A percentile compares a stretch with the other conserved stretches of the same genome.
Evolutionary conservation across 2,329 filamentous ascomycete species (phyloP).

Genomic region (Fulvia fulva): DNA sequence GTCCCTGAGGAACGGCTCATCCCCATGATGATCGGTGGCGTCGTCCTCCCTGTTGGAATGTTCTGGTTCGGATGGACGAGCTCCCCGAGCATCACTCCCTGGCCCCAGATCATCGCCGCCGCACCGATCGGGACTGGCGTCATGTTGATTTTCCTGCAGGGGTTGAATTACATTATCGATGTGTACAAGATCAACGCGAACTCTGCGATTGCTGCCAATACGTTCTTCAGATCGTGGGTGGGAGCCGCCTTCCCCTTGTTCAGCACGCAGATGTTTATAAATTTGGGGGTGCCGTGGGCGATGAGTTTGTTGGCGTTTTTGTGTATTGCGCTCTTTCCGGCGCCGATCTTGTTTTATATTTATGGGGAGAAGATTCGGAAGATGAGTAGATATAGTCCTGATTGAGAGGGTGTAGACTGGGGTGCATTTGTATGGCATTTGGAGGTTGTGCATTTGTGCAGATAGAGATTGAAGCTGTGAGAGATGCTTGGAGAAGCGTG

Average conservation of each 20-base stretch:
- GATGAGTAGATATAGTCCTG: slow-evolving; percentile 9
- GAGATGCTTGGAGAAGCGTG: too few relatives aligned
- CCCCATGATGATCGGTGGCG: slow-evolving; percentile 43
- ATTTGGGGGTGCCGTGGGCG: slow-evolving; percentile 32
- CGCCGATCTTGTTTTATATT: slow-evolving; percentile 28
- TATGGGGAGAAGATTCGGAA: slow-evolving; percentile 27
- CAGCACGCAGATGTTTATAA: slow-evolving; percentile 32
- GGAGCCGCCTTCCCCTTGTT: slow-evolving; percentile 36
- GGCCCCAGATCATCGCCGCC: slow-evolving; percentile 39
- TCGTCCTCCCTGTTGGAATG: slow-evolving; percentile 39
- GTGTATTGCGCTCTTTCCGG: slow-evolving; percentile 25
- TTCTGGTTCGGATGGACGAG: slow-evolving; percentile 45
- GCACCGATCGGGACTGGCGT: slow-evolving; percentile 39
- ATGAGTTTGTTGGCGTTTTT: slow-evolving; percentile 32
- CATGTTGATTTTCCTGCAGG: slow-evolving; percentile 37
- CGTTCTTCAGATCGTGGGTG: slow-evolving; percentile 28
- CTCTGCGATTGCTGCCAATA: slow-evolving; percentile 36
- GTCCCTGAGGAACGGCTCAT: slow-evolving; percentile 43
- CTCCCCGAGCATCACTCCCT: slow-evolving; percentile 36
- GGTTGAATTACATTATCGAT: slow-evolving; percentile 45
- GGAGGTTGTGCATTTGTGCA: too few relatives aligned
- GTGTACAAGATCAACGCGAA: slow-evolving; percentile 40
- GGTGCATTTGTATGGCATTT: too few relatives aligned
- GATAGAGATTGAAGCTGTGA: too few relatives aligned
- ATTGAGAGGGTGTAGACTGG: slow-evolving; percentile 1